Evolutionary conservation across 2,329 filamentous ascomycete species (phyloP).

Genomic region (Ceratocystis diversiconidia): DNA sequence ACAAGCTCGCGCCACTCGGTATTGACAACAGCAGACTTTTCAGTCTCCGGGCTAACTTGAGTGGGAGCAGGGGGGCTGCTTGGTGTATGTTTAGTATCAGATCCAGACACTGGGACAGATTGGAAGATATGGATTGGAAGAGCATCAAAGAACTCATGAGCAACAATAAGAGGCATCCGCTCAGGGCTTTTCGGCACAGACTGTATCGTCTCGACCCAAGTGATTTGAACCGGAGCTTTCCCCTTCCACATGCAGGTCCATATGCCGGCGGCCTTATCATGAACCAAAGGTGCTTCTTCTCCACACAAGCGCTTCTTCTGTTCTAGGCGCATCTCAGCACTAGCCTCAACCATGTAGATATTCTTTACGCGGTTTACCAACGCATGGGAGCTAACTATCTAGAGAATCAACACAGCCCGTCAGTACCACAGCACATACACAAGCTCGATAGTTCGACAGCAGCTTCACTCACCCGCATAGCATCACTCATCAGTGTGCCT

Average conservation of each 20-base stretch:
- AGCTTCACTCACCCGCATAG: slow-evolving; percentile 54
- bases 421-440: background rate
- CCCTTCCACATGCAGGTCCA: slow-evolving; percentile 6
- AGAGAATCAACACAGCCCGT: background rate
- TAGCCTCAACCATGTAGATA: slow-evolving; percentile 95
- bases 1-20: slow-evolving; percentile 68
- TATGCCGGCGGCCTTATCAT: slow-evolving; percentile 3
- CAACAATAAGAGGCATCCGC: slow-evolving; percentile 73
- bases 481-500: slow-evolving; percentile 94
- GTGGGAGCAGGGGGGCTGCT: slow-evolving; percentile 18
- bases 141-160: slow-evolving; percentile 97
- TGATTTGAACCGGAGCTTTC: slow-evolving; percentile 49
- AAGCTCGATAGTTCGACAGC: background rate
- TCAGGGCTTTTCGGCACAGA: slow-evolving; percentile 56
- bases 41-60: slow-evolving; percentile 27
- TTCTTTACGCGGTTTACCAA: slow-evolving; percentile 63
- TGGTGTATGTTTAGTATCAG: slow-evolving; percentile 27
- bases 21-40: slow-evolving; percentile 21
- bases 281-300: slow-evolving; percentile 47
- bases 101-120: slow-evolving; percentile 41
- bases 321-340: slow-evolving; percentile 56
- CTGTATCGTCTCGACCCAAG: slow-evolving; percentile 82
- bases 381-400: slow-evolving; percentile 78
- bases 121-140: slow-evolving; percentile 94
- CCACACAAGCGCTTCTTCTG: slow-evolving; percentile 77